Evolutionary conservation across 768 basidiomycete genomes (phyloP).

Genomic region (Trametes elegans): DNA sequence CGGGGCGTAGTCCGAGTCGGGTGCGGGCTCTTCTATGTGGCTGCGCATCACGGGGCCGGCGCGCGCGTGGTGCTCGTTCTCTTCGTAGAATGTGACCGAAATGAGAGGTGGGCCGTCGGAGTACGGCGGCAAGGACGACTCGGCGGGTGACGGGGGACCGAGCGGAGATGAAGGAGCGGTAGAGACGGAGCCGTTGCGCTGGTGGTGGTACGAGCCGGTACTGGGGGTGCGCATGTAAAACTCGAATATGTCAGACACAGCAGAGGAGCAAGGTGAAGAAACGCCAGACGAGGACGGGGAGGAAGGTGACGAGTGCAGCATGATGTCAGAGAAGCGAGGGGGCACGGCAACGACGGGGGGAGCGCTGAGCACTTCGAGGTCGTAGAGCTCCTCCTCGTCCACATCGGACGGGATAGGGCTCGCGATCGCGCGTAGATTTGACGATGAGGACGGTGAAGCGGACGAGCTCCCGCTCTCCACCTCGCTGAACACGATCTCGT

Average conservation of each 20-base stretch:
- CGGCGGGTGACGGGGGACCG: background rate
- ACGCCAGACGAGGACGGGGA: background rate
- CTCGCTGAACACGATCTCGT: constrained; percentile 29
- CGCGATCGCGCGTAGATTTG: constrained; percentile 1
- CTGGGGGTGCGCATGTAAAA: constrained; percentile 10
- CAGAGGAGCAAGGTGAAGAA: constrained; percentile 11
- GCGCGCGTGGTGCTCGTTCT: constrained; percentile 2
- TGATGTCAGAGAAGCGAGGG: constrained; percentile 4
- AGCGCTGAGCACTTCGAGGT: constrained; percentile 3
- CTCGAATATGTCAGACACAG: constrained; percentile 18
- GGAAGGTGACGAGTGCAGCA: background rate
- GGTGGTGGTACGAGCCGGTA: constrained; percentile 6
- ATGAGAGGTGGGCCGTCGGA: constrained; percentile 8
- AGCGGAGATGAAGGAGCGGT: constrained; percentile 13
- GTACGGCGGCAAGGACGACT: constrained; percentile 1
- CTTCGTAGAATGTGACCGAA: constrained; percentile 16
- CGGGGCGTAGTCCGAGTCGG: background rate
- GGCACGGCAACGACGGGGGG: background rate
- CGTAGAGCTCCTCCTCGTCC: constrained; percentile 20
- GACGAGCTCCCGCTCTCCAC: constrained; percentile 16
- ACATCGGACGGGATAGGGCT: constrained; percentile 27
- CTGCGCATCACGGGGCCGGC: background rate
- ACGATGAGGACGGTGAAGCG: background rate
- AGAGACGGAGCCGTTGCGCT: constrained; percentile 2
- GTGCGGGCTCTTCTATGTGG: background rate